Base-by-base conservation (phyloP, 2,329 filamentous ascomycete genomes). In the Cytospora paraplurivora region DNA sequence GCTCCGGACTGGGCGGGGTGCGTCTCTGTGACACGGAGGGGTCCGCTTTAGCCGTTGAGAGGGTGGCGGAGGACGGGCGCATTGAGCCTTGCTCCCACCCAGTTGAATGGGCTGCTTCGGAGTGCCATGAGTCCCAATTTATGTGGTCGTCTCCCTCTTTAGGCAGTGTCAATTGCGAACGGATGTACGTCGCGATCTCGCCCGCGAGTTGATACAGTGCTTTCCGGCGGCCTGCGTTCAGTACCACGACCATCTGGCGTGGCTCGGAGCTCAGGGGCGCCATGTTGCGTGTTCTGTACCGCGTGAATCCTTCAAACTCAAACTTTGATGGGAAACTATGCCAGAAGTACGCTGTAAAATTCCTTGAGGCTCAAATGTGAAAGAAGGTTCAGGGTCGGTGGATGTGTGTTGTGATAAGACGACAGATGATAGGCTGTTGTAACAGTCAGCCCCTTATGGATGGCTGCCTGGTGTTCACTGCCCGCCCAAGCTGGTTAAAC, bases 101-200 rank as follows among this genome's bases (percentile, higher is more conserved):
- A 15, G 13, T 21, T 13, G 41, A n/a, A 15, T 57, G 58, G 8
- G 27, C 5, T 11, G 50, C 6, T 21, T 27, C 47, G 11, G 15
- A 6, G 32, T 15, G 35, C 1, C 41, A 38, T 6, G 10, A 10
- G 32, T 27, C 41, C 49, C 53, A 21, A 11, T 21, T 19, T n/a
- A 7, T 34, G 4, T 59, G 49, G 13, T 49, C 12, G n/a, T 57
- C 47, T 32, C 38, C 62, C 52, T 37, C 63, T 19, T 72, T 64
- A 2, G 72, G 71, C 7, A 78, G 72, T 64, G 84, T 76, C 15
- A 86, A 71, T 66, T 85, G 78, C 2, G 77, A 76, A 52, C 80
- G 79, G 82, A 87, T 86, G 64, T 81, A 79, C n/a, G 72, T 71
- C n/a, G 77, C 79, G 70, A 86, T 83, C 47, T 84, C 79, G 54